Evolutionary conservation across 2,329 filamentous ascomycete genomes (phyloP).

Genomic region (Cladobotryum protrusum): DNA sequence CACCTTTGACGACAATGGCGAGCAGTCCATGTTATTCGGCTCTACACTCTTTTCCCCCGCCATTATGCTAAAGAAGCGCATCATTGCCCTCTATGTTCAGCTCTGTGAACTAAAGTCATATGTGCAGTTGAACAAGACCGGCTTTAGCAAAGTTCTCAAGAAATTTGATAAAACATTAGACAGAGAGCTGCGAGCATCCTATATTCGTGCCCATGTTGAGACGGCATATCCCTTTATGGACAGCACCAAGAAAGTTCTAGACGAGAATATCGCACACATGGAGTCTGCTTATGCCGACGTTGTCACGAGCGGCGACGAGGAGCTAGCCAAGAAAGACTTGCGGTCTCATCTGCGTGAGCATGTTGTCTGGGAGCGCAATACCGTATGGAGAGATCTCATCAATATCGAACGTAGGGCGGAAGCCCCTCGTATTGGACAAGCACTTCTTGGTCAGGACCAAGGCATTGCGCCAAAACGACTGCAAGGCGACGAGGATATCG

Average conservation of each 20-base stretch:
- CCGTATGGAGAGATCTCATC: constrained; percentile 98
- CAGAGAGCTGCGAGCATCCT: constrained; percentile 68
- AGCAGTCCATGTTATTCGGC: constrained; percentile 61
- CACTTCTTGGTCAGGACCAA: constrained; percentile 69
- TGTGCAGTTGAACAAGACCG: constrained; percentile 91
- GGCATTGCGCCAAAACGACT: constrained; percentile 63
- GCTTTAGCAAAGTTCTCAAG: constrained; percentile 93
- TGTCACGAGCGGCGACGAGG: constrained; percentile 73
- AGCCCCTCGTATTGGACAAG: constrained; percentile 83
- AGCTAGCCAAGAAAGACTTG: constrained; percentile 74
- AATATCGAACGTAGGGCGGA: constrained; percentile 93
- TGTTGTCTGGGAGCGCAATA: constrained; percentile 98
- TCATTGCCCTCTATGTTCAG: constrained; percentile 80
- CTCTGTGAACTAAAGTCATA: constrained; percentile 95
- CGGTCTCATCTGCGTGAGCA: constrained; percentile 89
- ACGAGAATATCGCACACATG: constrained; percentile 65
- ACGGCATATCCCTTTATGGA: constrained; percentile 75
- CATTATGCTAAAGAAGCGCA: constrained; percentile 88
- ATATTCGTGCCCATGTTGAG: constrained; percentile 68
- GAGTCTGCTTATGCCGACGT: constrained; percentile 76
- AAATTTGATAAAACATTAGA: constrained; percentile 98
- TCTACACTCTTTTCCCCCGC: constrained; percentile 58
- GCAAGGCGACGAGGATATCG: constrained; percentile 75
- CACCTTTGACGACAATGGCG: constrained; percentile 70
- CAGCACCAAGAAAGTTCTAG: constrained; percentile 62